Evolutionary conservation across 2,329 filamentous ascomycete genomes (phyloP).

Genomic region (Aureobasidium sp.): DNA sequence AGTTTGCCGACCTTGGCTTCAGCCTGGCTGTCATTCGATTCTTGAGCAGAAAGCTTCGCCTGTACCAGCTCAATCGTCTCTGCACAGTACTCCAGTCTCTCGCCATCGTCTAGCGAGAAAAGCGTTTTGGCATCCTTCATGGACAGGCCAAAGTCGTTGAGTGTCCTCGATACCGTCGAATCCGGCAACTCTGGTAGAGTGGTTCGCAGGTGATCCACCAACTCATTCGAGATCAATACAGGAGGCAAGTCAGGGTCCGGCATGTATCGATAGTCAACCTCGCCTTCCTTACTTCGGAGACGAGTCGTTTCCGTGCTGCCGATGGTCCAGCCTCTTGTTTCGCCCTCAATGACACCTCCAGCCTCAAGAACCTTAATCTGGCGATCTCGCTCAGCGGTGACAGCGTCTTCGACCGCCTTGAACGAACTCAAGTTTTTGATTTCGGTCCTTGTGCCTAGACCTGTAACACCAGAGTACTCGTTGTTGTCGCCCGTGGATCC

Average conservation of each 20-base stretch:
- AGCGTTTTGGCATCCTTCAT: conserved; percentile 78
- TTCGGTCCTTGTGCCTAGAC: conserved; percentile 81
- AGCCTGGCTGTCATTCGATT: not conserved
- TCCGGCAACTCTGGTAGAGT: conserved; percentile 69
- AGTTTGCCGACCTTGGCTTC: conserved; percentile 38
- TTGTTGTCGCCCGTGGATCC: conserved; percentile 31
- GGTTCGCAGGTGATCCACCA: conserved; percentile 56
- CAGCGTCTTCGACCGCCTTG: conserved; percentile 90
- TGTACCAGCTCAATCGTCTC: conserved; percentile 50
- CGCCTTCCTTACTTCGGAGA: conserved; percentile 87
- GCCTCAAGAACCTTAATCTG: conserved; percentile 75
- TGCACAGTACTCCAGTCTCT: conserved; percentile 75
- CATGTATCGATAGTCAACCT: conserved; percentile 98
- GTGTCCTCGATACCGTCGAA: conserved; percentile 34
- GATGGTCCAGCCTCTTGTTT: conserved; percentile 89
- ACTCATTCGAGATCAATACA: conserved; percentile 62
- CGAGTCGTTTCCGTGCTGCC: conserved; percentile 74
- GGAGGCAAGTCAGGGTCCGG: conserved; percentile 87
- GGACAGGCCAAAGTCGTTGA: conserved; percentile 63
- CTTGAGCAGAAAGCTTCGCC: conserved; percentile 9
- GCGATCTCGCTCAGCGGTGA: conserved; percentile 81
- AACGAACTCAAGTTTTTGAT: conserved; percentile 97
- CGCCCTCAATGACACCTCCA: conserved; percentile 69
- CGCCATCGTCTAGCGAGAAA: conserved; percentile 68
- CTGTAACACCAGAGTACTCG: conserved; percentile 51